Conservation (phyloP, 2,329 filamentous ascomycete species). For the Neurospora sp. region DNA sequence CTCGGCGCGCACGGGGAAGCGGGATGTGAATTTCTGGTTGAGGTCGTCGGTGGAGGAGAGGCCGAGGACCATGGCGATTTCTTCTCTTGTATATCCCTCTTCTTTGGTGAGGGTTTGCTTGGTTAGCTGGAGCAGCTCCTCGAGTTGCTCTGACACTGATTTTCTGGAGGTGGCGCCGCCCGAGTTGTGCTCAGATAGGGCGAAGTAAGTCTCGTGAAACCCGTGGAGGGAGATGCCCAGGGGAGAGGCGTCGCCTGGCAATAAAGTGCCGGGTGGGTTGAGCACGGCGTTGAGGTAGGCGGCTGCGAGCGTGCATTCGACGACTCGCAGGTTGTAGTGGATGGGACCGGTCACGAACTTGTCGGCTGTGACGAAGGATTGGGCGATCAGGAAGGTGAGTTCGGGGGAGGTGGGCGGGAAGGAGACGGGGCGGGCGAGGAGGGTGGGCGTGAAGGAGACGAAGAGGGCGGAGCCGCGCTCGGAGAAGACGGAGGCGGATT, state of each 20-base stretch:
- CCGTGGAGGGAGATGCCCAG: constrained; percentile 75
- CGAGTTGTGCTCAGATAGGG: constrained; percentile 33
- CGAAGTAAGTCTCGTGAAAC: constrained; percentile 78
- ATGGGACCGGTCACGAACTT: constrained; percentile 90
- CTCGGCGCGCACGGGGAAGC: constrained; percentile 81
- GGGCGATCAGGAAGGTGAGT: constrained; percentile 84
- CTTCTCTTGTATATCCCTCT: constrained; percentile 66
- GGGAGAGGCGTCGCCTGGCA: constrained; percentile 72
- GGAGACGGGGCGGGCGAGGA: constrained; percentile 66
- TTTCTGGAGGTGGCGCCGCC: constrained; percentile 16
- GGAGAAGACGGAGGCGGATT: constrained; percentile 91
- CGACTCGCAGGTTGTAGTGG: constrained; percentile 93
- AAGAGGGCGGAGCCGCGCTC: constrained; percentile 78
- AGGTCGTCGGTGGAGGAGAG: constrained; percentile 58
- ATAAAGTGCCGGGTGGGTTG: constrained; percentile 44
- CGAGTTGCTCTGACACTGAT: constrained; percentile 54
- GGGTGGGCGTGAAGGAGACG: constrained; percentile 75
- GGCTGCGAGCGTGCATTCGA: constrained; percentile 87
- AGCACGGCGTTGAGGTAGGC: constrained; percentile 51
- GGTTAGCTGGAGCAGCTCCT: constrained; percentile 59
- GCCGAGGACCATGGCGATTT: constrained; percentile 65
- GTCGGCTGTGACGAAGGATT: constrained; percentile 88
- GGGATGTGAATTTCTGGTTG: constrained; percentile 69
- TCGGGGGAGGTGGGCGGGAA: constrained; percentile 77
- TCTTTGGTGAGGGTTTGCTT: constrained; percentile 64